A percentile compares a stretch with the other conserved stretches of the same genome.
Conservation (phyloP, 1,139 yeast genomes). For the Suhomyces wounanorum region DNA sequence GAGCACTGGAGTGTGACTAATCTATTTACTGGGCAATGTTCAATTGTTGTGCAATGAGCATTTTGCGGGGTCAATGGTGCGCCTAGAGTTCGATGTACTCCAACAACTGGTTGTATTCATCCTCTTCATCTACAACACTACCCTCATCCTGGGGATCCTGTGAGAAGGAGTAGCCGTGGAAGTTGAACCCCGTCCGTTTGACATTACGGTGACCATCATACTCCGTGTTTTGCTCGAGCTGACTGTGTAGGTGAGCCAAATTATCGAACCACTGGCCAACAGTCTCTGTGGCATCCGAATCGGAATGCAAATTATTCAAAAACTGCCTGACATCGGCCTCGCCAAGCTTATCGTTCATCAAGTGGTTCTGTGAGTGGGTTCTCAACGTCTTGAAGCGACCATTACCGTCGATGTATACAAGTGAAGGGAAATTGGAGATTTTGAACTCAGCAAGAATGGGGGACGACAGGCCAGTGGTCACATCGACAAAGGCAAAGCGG, state of each 20-base stretch:
- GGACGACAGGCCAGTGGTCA: conserved; percentile 23
- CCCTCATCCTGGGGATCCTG: conserved; percentile 12
- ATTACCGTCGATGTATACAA: conserved; percentile 27
- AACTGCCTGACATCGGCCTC: conserved; percentile 25
- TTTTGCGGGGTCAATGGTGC: too few species aligned
- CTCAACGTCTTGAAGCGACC: conserved; percentile 28
- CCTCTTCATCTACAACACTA: conserved; percentile 13
- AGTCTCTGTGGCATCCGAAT: conserved; percentile 15
- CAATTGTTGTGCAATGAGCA: too few species aligned
- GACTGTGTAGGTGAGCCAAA: conserved; percentile 15
- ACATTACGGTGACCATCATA: conserved; percentile 17
- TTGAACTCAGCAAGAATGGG: conserved; percentile 26
- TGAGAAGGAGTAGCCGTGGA: conserved; percentile 14
- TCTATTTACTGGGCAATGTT: background rate
- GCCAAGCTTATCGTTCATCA: conserved; percentile 22
- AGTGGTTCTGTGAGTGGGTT: conserved; percentile 30
- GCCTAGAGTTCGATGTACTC: conserved; percentile 18
- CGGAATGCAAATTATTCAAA: conserved; percentile 20
- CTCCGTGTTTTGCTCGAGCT: conserved; percentile 13
- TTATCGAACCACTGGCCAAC: conserved; percentile 22
- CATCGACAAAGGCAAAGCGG: conserved; percentile 30
- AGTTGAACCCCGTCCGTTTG: conserved; percentile 24
- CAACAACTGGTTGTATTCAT: conserved; percentile 24
- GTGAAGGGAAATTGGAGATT: conserved; percentile 39
- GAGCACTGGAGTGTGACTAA: background rate